These are phyloP conservation scores for Rhizopogon parksii DNA, from an alignment of 1,284 basidiomycete species.

Conservation along the genomic window DNA sequence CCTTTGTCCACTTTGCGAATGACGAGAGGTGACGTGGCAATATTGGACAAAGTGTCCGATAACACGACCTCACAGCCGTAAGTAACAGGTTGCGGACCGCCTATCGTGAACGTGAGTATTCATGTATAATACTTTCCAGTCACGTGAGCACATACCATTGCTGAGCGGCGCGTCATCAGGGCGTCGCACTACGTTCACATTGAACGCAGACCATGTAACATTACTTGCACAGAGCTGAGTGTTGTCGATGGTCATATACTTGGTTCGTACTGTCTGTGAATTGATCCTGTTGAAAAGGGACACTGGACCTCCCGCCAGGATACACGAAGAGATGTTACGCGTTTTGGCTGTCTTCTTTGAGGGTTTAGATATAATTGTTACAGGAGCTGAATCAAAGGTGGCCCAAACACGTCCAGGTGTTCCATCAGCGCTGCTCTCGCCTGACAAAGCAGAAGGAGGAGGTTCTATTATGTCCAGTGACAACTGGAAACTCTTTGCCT, in stretches of 20 bases:
- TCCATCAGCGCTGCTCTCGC: conserved; percentile 45
- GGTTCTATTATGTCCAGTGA: conserved; percentile 78
- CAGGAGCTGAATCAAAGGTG: conserved; percentile 84
- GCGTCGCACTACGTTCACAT: conserved; percentile 74
- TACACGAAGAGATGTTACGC: conserved; percentile 87
- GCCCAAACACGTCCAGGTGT: conserved; percentile 74
- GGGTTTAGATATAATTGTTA: conserved; percentile 94
- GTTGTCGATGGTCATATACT: conserved; percentile 91
- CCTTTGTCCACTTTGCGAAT: conserved; percentile 94
- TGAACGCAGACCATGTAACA: conserved; percentile 89
- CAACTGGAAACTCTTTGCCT: conserved; percentile 84
- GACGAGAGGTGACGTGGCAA: conserved; percentile 78
- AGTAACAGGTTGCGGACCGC: conserved; percentile 75
- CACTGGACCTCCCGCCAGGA: conserved; percentile 84
- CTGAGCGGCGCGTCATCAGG: conserved; percentile 50
- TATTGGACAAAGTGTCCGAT: conserved; percentile 78
- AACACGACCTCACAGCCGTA: conserved; percentile 88
- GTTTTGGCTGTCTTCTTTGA: conserved; percentile 97
- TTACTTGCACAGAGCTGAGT: conserved; percentile 81
- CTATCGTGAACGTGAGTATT: conserved; percentile 39
- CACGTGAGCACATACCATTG: conserved; percentile 51
- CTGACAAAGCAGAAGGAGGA: conserved; percentile 38
- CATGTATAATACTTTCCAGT: conserved; percentile 34
- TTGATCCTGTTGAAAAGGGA: conserved; percentile 96
- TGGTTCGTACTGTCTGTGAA: conserved; percentile 93